Evolutionary conservation across 2,329 filamentous ascomycete genomes (phyloP), one percentile per base, ranked within the genome.

Genomic region (Alternaria viburni): DNA sequence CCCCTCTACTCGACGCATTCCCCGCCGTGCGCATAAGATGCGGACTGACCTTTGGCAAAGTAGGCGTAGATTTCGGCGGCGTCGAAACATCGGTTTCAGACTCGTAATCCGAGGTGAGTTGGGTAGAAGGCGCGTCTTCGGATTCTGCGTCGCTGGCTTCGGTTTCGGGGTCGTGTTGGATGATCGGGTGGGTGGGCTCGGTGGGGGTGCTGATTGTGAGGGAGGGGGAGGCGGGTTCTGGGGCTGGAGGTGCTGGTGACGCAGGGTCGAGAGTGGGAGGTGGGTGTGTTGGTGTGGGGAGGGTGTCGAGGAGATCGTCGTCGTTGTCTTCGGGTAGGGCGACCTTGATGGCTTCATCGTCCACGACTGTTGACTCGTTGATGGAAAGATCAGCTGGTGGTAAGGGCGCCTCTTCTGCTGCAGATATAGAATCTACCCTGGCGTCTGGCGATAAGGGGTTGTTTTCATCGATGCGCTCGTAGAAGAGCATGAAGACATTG

Each of bases 401-500:
- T 7, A 77, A 55, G 4, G 74, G 70, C 6, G 71, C 62, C 25
- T 69, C 56, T 25, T 69, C 64, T 11, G 59, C 28, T 9, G 64
- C n/a, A 7, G 57, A 13, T 4, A 59, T 17, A 10, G 26, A 36
- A n/a, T 55, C 46, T 19, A 50, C 28, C 10, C 25, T 15, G 43
- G 61, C 4, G 0, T 51, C 32, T 32, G 28, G 21, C 8, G 32
- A 1, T 45, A 44, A 30, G 7, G 57, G 21, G 5, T 91, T 82
- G 50, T 87, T 88, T 77, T 64, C 63, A 25, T 76, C 70, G 41
- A 75, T 65, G n/a, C 73, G 77, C 66, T 99, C 95, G 78, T 98
- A 99, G 78, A 98, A 98, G 1, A 98, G 86, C 95, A 99, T 98
- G 76, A 98, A 98, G 0, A 94, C 95, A 2, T 93, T 93, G 0